Evolutionary conservation across 1,284 basidiomycete genomes (phyloP).

Genomic region (Takashimella tepidaria): DNA sequence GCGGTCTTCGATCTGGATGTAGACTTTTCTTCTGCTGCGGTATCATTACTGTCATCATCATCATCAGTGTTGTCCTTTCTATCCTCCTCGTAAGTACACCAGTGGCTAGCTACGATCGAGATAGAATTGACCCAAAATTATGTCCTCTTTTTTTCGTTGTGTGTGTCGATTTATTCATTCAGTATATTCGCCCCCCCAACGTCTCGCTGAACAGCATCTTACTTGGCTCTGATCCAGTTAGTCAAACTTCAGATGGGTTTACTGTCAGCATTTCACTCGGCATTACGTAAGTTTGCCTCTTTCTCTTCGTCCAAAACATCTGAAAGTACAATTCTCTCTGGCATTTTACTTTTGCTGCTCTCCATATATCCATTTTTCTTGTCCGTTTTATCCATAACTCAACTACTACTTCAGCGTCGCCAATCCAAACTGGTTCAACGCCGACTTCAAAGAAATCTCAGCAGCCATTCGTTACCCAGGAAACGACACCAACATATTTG

Average conservation of each 20-base stretch:
- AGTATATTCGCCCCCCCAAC: conserved; percentile 77
- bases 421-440: conserved; percentile 82
- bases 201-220: conserved; percentile 60
- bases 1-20: conserved; percentile 31
- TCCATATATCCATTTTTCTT: not conserved
- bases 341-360: not conserved
- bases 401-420: conserved; percentile 54
- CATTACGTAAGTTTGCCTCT: conserved; percentile 55
- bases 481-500: conserved; percentile 58
- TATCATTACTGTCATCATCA: conserved; percentile 48
- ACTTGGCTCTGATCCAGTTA: conserved; percentile 42
- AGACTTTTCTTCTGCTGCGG: conserved; percentile 49
- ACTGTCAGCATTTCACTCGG: conserved; percentile 62
- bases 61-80: conserved; percentile 65
- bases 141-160: no score
- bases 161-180: no score
- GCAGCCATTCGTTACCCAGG: conserved; percentile 70
- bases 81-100: conserved; percentile 67
- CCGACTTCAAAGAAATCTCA: conserved; percentile 63
- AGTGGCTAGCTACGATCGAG: no score
- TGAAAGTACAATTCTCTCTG: no score
- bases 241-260: conserved; percentile 49
- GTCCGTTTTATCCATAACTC: not conserved
- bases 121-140: no score
- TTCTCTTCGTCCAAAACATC: no score